Evolutionary conservation across 805 yeast species (phyloP).

Genomic region (Geotrichum ghanense): DNA sequence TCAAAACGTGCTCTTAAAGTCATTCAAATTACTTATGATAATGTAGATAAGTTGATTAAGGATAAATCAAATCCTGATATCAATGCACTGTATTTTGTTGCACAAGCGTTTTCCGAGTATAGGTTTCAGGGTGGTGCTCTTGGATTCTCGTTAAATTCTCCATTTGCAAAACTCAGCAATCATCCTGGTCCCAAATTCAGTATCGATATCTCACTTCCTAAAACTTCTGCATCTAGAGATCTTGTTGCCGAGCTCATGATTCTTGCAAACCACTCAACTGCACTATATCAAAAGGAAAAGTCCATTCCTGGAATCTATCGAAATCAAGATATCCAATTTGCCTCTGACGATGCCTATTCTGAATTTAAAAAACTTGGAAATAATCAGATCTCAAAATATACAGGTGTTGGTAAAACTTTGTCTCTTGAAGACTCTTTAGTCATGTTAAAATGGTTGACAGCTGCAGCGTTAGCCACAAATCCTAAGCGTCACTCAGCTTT

Average conservation of each 20-base stretch:
- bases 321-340: conserved; percentile 16
- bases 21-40: conserved; percentile 46
- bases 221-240: conserved; percentile 33
- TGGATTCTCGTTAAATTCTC: conserved; percentile 19
- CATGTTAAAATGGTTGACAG: conserved; percentile 35
- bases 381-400: background rate
- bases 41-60: conserved; percentile 43
- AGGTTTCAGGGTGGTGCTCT: conserved; percentile 33
- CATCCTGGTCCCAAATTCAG: background rate
- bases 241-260: conserved; percentile 84
- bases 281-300: conserved; percentile 14
- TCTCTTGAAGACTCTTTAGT: conserved; percentile 22
- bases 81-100: conserved; percentile 24
- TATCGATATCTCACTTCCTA: conserved; percentile 9
- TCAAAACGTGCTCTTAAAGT: conserved; percentile 37
- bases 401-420: conserved; percentile 2
- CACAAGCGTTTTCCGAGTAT: conserved; percentile 16
- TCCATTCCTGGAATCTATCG: conserved; percentile 22
- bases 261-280: conserved; percentile 45
- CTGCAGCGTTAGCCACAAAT: conserved; percentile 38
- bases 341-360: conserved; percentile 19
- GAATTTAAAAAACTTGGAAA: conserved; percentile 17
- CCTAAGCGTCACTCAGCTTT: conserved; percentile 48
- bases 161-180: background rate
- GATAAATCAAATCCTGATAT: conserved; percentile 27